Evolutionary conservation across 2,329 filamentous ascomycete genomes (phyloP).

Genomic region (Fusarium setosum): DNA sequence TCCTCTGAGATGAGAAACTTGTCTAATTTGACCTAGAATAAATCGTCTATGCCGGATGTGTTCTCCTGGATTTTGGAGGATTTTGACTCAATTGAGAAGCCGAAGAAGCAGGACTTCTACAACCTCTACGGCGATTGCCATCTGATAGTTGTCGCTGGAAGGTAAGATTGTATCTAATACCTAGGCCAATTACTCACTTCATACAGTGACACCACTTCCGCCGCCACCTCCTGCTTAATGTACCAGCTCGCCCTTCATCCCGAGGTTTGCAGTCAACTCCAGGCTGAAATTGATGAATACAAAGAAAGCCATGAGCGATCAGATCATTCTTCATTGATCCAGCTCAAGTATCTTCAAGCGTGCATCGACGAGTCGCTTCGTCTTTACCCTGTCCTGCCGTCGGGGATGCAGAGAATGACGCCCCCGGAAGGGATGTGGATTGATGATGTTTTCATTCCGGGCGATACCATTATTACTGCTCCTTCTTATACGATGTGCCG

Average conservation of each 20-base stretch:
- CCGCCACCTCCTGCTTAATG: slow-evolving; percentile 46
- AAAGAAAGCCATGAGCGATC: slow-evolving; percentile 1
- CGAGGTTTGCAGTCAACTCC: slow-evolving; percentile 9
- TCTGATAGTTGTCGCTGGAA: slow-evolving; percentile 1
- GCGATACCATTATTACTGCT: slow-evolving; percentile 47
- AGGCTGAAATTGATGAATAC: not conserved
- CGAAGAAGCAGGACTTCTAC: not conserved
- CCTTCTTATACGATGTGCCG: slow-evolving; percentile 23
- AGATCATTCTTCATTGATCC: slow-evolving; percentile 7
- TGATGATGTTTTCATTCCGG: slow-evolving; percentile 49
- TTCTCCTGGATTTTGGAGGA: slow-evolving; percentile 14
- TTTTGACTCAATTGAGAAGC: not conserved
- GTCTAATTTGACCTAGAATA: not conserved
- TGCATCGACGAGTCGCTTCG: slow-evolving; percentile 53
- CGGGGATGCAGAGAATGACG: slow-evolving; percentile 47
- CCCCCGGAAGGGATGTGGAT: slow-evolving; percentile 50
- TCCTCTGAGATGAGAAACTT: accelerated
- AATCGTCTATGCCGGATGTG: slow-evolving; percentile 10
- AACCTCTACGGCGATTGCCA: not conserved
- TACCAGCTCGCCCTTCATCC: slow-evolving; percentile 43
- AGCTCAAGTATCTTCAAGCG: slow-evolving; percentile 41
- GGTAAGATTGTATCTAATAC: not conserved
- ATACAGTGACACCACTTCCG: slow-evolving; percentile 30
- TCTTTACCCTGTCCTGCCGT: slow-evolving; percentile 49
- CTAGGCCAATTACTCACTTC: slow-evolving; percentile 40